A percentile compares a stretch with the other conserved stretches of the same genome.
Conservation (phyloP, 1,284 basidiomycete genomes). For the Cystobasidiaceae sp. region DNA sequence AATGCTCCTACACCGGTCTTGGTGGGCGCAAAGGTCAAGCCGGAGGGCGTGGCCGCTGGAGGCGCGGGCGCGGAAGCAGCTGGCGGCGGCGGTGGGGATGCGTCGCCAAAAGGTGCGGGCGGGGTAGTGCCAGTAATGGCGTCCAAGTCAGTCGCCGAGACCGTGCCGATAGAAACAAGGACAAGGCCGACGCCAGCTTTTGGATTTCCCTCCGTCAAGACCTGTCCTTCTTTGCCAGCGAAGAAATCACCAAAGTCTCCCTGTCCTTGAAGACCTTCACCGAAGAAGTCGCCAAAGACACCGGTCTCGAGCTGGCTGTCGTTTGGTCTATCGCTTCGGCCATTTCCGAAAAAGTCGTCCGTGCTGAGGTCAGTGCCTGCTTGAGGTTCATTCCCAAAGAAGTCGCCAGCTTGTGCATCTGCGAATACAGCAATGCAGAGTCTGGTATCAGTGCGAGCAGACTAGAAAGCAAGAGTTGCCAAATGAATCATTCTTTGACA, state of each 20-base stretch:
- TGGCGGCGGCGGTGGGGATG: no score
- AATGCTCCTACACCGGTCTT: not conserved
- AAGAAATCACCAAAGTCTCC: not conserved
- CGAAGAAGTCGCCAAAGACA: slow-evolving; percentile 2
- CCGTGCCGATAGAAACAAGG: not conserved
- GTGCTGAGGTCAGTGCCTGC: not conserved
- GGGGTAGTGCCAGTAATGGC: not conserved
- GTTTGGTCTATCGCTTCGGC: not conserved
- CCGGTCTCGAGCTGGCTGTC: not conserved
- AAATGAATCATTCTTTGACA: no score
- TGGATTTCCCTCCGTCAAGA: not conserved
- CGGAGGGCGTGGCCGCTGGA: no score
- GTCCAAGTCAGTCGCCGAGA: not conserved
- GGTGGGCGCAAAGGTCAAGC: not conserved
- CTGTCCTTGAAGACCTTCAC: not conserved
- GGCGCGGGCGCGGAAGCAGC: no score
- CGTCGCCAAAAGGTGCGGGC: no score
- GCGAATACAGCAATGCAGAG: no score
- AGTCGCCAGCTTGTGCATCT: no score
- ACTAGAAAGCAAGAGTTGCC: no score
- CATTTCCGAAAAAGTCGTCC: not conserved
- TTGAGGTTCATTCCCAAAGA: not conserved
- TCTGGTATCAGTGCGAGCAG: no score
- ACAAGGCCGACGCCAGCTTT: no score
- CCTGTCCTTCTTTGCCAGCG: not conserved